Percentiles rank a stretch among this genome's conserved stretches.
These are phyloP conservation scores for Chaetomiaceae sp. DNA, from an alignment of 2,329 filamentous ascomycete species.

Conservation along the genomic window DNA sequence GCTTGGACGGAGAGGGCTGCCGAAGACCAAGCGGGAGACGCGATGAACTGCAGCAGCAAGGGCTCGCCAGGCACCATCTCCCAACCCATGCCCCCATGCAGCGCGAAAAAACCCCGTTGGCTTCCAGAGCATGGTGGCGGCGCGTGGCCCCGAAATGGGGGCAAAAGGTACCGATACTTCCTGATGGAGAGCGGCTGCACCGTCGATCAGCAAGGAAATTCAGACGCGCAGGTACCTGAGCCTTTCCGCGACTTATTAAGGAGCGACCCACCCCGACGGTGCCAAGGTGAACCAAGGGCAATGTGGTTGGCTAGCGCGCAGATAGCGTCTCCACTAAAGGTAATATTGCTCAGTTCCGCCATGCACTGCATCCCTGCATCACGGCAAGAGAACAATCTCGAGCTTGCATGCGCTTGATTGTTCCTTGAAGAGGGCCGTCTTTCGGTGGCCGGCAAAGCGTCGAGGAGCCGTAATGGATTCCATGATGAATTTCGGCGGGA, in stretches of 20 bases:
- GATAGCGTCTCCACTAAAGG: conserved; percentile 1
- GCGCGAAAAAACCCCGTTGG: no score
- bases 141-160: conserved; percentile 22
- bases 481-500: neutral
- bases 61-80: conserved; percentile 12
- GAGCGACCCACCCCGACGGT: neutral
- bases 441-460: neutral
- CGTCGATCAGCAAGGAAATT: neutral
- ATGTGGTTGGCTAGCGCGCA: conserved; percentile 11
- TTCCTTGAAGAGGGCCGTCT: neutral
- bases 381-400: conserved; percentile 5
- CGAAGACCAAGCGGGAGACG: neutral
- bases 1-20: neutral
- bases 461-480: neutral
- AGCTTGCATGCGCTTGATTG: conserved; percentile 4
- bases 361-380: conserved; percentile 3
- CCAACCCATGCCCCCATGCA: neutral
- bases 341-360: conserved; percentile 8
- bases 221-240: conserved; percentile 2
- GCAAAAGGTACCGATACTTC: conserved; percentile 16
- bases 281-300: neutral
- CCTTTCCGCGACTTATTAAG: conserved; percentile 1
- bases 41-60: conserved; percentile 1
- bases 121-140: conserved; percentile 17
- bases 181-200: neutral